A percentile compares a stretch with the other conserved stretches of the same genome.
phyloP scores from a whole-genome alignment of 2,329 filamentous ascomycete species.

The Fusarium oligoseptatum region DNA sequence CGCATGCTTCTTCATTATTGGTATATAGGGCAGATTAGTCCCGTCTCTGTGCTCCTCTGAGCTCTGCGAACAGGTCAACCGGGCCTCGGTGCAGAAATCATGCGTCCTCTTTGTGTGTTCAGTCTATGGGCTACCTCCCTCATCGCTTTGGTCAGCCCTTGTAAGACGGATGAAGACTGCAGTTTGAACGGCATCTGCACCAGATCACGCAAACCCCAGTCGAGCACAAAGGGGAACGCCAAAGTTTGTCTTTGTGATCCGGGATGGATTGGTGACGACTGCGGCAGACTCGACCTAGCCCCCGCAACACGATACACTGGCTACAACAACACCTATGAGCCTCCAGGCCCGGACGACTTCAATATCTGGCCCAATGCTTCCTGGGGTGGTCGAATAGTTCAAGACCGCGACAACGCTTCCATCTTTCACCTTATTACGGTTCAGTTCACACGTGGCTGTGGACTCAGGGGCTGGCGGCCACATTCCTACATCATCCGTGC shows the following conservation, averaged over 20 bases:
- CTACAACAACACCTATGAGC: constrained; percentile 61
- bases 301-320: constrained; percentile 57
- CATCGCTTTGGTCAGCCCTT: not conserved
- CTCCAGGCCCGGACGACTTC: constrained; percentile 40
- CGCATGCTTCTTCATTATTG: too few species aligned
- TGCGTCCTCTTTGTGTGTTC: not conserved
- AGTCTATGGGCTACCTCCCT: not conserved
- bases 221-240: not conserved
- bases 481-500: constrained; percentile 60
- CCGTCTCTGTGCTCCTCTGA: not conserved
- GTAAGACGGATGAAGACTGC: constrained; percentile 46
- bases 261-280: constrained; percentile 60
- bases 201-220: not conserved
- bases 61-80: not conserved
- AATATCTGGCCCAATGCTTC: constrained; percentile 54
- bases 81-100: not conserved
- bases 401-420: constrained; percentile 53
- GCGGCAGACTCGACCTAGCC: constrained; percentile 59
- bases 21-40: not conserved
- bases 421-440: constrained; percentile 61
- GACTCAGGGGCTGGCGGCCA: constrained; percentile 61
- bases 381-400: constrained; percentile 62
- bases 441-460: constrained; percentile 61
- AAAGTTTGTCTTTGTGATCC: constrained; percentile 51
- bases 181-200: constrained; percentile 49